Conservation (phyloP, 305 asterid species). For the Withania somnifera region DNA sequence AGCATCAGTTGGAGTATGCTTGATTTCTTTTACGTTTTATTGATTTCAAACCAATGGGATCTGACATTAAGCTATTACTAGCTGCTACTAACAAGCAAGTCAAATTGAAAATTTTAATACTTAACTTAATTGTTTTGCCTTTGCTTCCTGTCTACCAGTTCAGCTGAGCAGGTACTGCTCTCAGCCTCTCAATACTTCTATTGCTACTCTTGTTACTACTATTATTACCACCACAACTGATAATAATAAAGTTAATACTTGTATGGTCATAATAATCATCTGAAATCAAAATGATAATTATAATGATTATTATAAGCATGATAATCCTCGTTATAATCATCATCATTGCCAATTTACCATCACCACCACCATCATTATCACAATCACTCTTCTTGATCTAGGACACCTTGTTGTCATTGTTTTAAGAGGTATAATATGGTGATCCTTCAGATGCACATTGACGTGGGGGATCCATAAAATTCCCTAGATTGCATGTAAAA, state of each 20-base stretch:
- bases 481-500: background rate
- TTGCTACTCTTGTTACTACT: background rate
- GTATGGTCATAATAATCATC: background rate
- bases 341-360: background rate
- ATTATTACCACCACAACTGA: background rate
- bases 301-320: background rate
- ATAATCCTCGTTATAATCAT: background rate
- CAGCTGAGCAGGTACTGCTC: background rate
- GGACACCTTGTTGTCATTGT: background rate
- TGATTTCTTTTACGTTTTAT: background rate
- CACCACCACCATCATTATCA: background rate
- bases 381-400: background rate
- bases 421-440: background rate
- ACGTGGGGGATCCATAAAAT: background rate
- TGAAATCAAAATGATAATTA: background rate
- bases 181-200: background rate
- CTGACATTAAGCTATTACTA: background rate
- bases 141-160: background rate
- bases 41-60: background rate
- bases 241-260: background rate
- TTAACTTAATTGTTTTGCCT: background rate
- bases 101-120: background rate
- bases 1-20: background rate
- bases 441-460: background rate
- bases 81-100: background rate